Conservation (phyloP, 140 eudicot genomes). For the Bidens hawaiensis region DNA sequence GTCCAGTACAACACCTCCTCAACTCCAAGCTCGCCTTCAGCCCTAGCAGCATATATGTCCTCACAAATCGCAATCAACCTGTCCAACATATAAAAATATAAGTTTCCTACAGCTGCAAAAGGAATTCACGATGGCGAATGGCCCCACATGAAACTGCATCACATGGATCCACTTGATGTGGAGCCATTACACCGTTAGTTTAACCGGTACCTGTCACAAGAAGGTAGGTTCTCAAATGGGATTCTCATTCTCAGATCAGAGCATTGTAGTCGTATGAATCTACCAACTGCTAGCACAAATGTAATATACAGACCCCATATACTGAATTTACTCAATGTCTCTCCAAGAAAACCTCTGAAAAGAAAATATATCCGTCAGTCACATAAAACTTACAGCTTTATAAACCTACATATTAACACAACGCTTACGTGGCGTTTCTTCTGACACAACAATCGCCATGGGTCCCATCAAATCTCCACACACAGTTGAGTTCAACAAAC, state of each 20-base stretch:
- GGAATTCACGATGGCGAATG: not conserved
- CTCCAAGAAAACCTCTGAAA: constrained; percentile 66
- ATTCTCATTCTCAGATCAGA: constrained; percentile 75
- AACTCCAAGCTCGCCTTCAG: constrained; percentile 77
- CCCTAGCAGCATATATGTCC: constrained; percentile 71
- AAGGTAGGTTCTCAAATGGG: constrained; percentile 69
- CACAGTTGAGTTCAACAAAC: constrained; percentile 37
- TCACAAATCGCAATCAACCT: constrained; percentile 73
- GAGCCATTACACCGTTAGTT: not conserved
- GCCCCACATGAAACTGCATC: too few relatives aligned
- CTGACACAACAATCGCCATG: constrained; percentile 63
- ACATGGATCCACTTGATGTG: not conserved
- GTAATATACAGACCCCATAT: constrained; percentile 77
- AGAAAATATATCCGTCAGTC: not conserved
- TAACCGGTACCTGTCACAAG: constrained; percentile 55
- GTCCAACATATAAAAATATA: not conserved
- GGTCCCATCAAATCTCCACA: constrained; percentile 68
- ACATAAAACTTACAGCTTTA: not conserved
- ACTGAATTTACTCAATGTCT: constrained; percentile 69
- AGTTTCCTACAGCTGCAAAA: constrained; percentile 8
- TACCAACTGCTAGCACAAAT: constrained; percentile 67
- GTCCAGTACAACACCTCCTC: constrained; percentile 78
- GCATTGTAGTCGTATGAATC: constrained; percentile 72
- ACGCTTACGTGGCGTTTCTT: constrained; percentile 68
- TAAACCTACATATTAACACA: not conserved